phyloP scores from a whole-genome alignment of 306 rosid genomes.

The Citrullus mucosospermus region DNA sequence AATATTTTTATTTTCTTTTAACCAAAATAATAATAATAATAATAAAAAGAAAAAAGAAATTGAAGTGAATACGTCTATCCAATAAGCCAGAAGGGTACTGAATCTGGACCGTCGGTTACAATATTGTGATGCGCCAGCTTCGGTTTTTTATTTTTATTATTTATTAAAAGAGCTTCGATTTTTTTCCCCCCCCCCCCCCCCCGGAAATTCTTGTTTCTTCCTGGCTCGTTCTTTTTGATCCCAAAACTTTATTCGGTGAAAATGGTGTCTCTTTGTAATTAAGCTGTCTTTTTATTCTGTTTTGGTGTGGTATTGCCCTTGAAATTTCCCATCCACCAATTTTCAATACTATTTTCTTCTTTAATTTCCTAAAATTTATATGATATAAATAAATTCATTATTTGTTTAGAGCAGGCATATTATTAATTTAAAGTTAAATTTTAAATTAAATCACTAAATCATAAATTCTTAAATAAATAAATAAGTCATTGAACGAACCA shows the following conservation, averaged over 20 bases:
- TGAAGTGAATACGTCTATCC: neutral
- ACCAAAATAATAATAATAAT: neutral
- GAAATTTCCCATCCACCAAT: neutral
- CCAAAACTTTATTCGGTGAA: neutral
- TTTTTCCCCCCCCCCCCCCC: too few relatives aligned
- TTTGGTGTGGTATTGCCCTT: neutral
- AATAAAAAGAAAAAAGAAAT: neutral
- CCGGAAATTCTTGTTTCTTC: neutral
- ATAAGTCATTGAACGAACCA: too few relatives aligned
- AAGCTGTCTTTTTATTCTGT: constrained; percentile 2
- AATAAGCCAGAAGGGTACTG: neutral
- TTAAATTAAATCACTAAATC: neutral
- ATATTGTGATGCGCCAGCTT: neutral
- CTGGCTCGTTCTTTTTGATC: neutral
- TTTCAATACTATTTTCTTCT: neutral
- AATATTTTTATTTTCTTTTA: neutral
- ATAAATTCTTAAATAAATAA: too few relatives aligned
- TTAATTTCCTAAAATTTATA: neutral
- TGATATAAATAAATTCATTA: neutral
- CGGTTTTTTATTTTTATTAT: neutral
- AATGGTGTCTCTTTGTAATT: neutral
- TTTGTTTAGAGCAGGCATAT: neutral
- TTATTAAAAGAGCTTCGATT: neutral
- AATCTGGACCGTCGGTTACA: constrained; percentile 5
- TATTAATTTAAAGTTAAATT: neutral